These are phyloP conservation scores for Zanthoxylum bungeanum DNA, from an alignment of 345 rosid genomes.

Conservation along the genomic window DNA sequence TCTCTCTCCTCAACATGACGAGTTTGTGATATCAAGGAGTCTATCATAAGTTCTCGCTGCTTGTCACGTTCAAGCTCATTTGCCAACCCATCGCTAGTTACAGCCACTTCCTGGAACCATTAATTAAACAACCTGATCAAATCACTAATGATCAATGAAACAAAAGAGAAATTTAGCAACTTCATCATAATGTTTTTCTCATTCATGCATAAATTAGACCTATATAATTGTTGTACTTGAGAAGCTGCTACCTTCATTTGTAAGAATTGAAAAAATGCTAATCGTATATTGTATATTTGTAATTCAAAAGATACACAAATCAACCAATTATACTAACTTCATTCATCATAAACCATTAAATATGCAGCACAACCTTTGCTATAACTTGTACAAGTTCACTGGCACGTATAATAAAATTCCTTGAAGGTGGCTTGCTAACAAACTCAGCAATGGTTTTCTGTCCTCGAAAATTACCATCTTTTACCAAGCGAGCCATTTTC, in stretches of 20 bases:
- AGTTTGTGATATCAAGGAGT: conserved; percentile 74
- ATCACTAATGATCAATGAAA: neutral
- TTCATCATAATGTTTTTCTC: neutral
- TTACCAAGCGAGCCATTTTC: conserved; percentile 83
- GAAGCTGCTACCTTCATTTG: neutral
- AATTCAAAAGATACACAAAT: neutral
- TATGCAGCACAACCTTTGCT: conserved; percentile 66
- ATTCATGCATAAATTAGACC: conserved; percentile 9
- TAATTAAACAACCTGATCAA: neutral
- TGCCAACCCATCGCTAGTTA: conserved; percentile 56
- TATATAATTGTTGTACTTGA: neutral
- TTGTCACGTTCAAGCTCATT: conserved; percentile 51
- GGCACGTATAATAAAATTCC: conserved; percentile 65
- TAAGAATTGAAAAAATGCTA: neutral
- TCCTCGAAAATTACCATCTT: conserved; percentile 55
- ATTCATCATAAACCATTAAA: conserved; percentile 12
- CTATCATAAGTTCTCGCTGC: conserved; percentile 65
- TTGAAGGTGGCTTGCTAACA: conserved; percentile 64
- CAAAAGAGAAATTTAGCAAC: neutral
- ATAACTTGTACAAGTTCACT: conserved; percentile 88
- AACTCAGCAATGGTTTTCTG: conserved; percentile 50
- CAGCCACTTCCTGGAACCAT: conserved; percentile 66
- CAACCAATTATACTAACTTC: conserved; percentile 7
- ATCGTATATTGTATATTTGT: neutral
- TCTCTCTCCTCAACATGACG: conserved; percentile 64